Evolutionary conservation across 345 rosid genomes (phyloP).

Genomic region (Gossypium bickii): DNA sequence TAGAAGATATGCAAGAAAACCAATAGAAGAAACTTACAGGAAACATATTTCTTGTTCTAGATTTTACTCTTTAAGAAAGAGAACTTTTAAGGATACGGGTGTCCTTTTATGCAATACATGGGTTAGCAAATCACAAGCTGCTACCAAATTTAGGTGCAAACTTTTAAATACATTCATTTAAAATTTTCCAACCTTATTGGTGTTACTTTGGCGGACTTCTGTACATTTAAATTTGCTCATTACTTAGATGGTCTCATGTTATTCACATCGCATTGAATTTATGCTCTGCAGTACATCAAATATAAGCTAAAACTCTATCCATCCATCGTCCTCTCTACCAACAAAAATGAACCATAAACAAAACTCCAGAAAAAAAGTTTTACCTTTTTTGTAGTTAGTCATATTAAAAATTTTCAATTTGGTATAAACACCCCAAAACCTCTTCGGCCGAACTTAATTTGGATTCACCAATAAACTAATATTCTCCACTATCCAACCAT

Average conservation of each 20-base stretch:
- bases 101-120: not conserved
- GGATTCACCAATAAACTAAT: constrained; percentile 84
- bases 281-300: not conserved
- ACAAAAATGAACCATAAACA: not conserved
- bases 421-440: constrained; percentile 98
- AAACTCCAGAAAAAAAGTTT: not conserved
- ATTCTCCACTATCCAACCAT: constrained; percentile 90
- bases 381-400: constrained; percentile 84
- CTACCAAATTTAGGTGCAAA: not conserved
- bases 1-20: not conserved
- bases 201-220: not conserved
- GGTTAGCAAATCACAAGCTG: not conserved
- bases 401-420: constrained; percentile 88
- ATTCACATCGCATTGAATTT: not conserved
- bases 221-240: not conserved
- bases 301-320: not conserved
- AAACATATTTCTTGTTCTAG: not conserved
- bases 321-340: not conserved
- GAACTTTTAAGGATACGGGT: not conserved
- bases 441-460: constrained; percentile 74
- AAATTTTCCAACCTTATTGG: not conserved
- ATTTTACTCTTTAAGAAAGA: not conserved
- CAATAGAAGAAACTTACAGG: not conserved
- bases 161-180: not conserved
- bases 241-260: not conserved